Conservation (phyloP, 495 filamentous ascomycete genomes). For the Tuber indicum region DNA sequence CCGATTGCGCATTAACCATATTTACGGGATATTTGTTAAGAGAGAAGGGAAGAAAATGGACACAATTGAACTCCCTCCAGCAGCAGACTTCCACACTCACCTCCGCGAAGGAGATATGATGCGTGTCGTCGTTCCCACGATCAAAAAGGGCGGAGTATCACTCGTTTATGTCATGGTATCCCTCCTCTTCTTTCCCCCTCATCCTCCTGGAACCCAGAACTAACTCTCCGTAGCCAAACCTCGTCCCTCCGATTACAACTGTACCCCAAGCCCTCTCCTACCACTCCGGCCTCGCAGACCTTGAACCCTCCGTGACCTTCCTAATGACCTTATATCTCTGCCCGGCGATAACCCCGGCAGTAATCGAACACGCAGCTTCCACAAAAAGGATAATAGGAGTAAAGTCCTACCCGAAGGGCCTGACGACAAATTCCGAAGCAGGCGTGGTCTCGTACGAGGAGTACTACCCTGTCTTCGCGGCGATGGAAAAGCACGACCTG, state of each 20-base stretch:
- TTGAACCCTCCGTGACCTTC: constrained; percentile 68
- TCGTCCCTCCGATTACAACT: constrained; percentile 63
- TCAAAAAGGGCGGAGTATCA: constrained; percentile 66
- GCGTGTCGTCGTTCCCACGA: constrained; percentile 70
- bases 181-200: background rate
- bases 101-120: constrained; percentile 75
- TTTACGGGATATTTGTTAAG: background rate
- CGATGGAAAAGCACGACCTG: constrained; percentile 64
- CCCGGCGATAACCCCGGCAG: constrained; percentile 67
- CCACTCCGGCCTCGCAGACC: constrained; percentile 55
- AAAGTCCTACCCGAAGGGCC: constrained; percentile 62
- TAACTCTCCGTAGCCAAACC: constrained; percentile 44
- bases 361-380: constrained; percentile 64
- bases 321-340: constrained; percentile 88
- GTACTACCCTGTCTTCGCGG: constrained; percentile 71
- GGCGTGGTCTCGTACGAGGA: constrained; percentile 67
- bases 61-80: constrained; percentile 57
- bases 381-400: constrained; percentile 57
- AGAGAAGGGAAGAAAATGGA: constrained; percentile 13
- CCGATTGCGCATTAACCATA: background rate
- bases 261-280: constrained; percentile 71
- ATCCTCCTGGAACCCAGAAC: constrained; percentile 9
- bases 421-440: constrained; percentile 78
- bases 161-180: constrained; percentile 73
- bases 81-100: constrained; percentile 67